Percentiles rank a stretch among this genome's conserved stretches.
phyloP scores from a whole-genome alignment of 2,329 filamentous ascomycete genomes.

The Microsporum ferrugineum region DNA sequence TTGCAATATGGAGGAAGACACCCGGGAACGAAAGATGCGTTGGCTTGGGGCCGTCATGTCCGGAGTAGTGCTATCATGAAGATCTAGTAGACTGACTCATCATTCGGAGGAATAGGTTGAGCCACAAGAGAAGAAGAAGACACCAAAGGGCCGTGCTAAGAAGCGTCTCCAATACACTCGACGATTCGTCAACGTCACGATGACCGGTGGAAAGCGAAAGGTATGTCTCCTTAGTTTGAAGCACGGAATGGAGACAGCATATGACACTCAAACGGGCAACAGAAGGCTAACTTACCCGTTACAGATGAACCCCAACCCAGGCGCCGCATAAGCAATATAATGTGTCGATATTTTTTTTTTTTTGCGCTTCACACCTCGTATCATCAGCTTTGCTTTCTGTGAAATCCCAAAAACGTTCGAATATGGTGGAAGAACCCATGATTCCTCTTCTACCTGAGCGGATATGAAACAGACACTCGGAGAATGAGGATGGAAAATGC shows the following conservation, averaged over 20 bases:
- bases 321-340: neutral
- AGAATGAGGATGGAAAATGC: neutral
- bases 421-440: neutral
- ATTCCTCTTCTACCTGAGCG: neutral
- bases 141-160: constrained; percentile 90
- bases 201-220: constrained; percentile 98
- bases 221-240: constrained; percentile 39
- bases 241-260: neutral
- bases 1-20: neutral
- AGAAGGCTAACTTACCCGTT: constrained; percentile 4
- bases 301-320: constrained; percentile 81
- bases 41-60: no score
- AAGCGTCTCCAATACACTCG: constrained; percentile 95
- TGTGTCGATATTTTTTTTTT: neutral
- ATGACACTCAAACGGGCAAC: neutral
- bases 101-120: constrained; percentile 51
- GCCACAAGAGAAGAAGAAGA: constrained; percentile 90
- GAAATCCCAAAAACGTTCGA: neutral
- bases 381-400: neutral
- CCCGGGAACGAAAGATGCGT: neutral
- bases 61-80: neutral
- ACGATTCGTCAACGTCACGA: constrained; percentile 95
- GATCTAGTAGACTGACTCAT: neutral
- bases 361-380: neutral
- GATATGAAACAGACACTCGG: neutral